These are phyloP conservation scores for Calonectria leucothoes DNA, from an alignment of 2,329 filamentous ascomycete species.

Conservation along the genomic window DNA sequence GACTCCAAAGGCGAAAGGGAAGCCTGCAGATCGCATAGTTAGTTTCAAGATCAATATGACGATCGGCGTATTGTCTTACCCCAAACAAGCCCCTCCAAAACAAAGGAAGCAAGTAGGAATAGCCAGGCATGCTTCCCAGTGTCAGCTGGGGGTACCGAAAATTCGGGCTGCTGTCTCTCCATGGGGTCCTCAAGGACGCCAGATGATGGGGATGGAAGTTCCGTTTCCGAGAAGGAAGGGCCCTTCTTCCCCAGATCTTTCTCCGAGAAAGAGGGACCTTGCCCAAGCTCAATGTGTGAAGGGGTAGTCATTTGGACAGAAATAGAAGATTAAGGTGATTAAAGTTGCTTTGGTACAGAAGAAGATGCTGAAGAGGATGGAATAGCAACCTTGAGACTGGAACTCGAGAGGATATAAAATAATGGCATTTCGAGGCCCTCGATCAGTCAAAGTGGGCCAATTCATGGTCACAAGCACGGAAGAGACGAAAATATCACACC, in stretches of 20 bases:
- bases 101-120: conserved; percentile 40
- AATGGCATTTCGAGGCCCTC: not conserved
- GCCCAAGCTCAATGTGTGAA: not conserved
- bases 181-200: not conserved
- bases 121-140: conserved; percentile 51
- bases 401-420: not conserved
- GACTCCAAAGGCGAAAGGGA: conserved; percentile 73
- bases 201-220: not conserved
- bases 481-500: not conserved
- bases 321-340: not conserved
- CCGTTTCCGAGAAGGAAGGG: too few species aligned
- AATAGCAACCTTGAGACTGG: not conserved
- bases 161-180: conserved; percentile 17
- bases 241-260: too few species aligned
- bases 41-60: not conserved
- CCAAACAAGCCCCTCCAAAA: conserved; percentile 35
- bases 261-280: not conserved
- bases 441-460: not conserved
- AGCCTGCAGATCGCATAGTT: conserved; percentile 56
- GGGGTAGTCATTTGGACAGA: not conserved
- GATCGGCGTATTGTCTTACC: not conserved
- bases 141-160: conserved; percentile 48
- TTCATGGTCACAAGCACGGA: not conserved
- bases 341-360: not conserved
- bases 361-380: not conserved